Evolutionary conservation across 2,329 filamentous ascomycete species (phyloP).

Genomic region (Stagonosporopsis vannaccii): DNA sequence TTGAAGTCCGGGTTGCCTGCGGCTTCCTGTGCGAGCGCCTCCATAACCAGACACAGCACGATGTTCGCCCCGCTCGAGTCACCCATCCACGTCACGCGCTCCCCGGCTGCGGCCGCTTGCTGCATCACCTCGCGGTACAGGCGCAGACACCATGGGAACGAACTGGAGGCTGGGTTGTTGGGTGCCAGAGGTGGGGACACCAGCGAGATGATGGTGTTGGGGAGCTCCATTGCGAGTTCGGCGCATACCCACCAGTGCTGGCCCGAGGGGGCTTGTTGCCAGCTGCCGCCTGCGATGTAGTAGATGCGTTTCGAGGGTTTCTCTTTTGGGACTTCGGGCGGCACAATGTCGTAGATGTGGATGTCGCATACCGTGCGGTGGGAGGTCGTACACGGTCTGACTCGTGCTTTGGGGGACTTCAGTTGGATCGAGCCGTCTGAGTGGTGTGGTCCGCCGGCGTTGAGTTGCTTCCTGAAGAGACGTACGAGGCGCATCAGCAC

Average conservation of each 20-base stretch:
- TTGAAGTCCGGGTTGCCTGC: conserved; percentile 5
- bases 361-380: conserved; percentile 54
- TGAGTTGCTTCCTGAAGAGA: conserved; percentile 47
- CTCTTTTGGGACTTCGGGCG: conserved; percentile 22
- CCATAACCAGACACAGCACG: conserved; percentile 52
- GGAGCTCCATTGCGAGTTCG: conserved; percentile 54
- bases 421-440: conserved; percentile 53
- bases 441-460: conserved; percentile 38
- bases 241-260: conserved; percentile 63
- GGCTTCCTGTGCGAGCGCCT: conserved; percentile 48
- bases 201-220: conserved; percentile 54
- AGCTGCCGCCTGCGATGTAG: conserved; percentile 65
- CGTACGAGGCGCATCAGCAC: conserved; percentile 50
- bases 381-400: conserved; percentile 44
- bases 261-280: conserved; percentile 58
- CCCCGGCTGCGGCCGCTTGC: conserved; percentile 45
- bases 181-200: conserved; percentile 64
- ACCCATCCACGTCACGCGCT: conserved; percentile 60
- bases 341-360: conserved; percentile 55
- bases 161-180: conserved; percentile 56
- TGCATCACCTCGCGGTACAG: conserved; percentile 55
- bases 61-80: conserved; percentile 66
- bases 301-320: conserved; percentile 52
- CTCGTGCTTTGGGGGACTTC: conserved; percentile 44
- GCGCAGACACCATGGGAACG: conserved; percentile 57